Evolutionary conservation across 345 rosid genomes (phyloP).

Genomic region (Angophora floribunda): DNA sequence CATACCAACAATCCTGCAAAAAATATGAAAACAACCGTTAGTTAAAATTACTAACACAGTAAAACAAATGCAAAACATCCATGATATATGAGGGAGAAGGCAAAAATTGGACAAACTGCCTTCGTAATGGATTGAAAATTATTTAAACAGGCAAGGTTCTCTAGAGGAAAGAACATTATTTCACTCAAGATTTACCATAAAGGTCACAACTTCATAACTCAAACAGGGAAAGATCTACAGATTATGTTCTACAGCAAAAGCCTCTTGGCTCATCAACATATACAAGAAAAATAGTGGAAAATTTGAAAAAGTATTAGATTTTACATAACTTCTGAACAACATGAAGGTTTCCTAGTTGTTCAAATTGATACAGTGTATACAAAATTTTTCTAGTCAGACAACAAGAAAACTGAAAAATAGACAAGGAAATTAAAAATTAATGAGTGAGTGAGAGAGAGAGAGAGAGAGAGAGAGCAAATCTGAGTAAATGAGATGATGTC

Average conservation of each 20-base stretch:
- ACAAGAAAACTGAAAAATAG: neutral
- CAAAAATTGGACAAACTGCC: neutral
- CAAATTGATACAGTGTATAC: neutral
- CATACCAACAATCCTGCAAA: constrained; percentile 97
- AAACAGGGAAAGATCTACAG: neutral
- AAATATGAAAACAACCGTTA: neutral
- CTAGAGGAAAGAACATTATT: neutral
- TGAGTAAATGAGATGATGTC: neutral
- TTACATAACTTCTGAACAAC: neutral
- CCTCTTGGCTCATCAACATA: neutral
- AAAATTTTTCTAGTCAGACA: neutral
- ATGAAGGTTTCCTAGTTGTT: neutral
- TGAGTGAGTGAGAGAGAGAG: neutral
- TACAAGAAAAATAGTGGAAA: neutral
- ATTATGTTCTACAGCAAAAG: neutral
- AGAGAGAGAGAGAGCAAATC: neutral
- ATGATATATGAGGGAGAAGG: neutral
- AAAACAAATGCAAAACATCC: neutral
- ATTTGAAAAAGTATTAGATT: neutral
- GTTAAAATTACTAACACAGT: neutral
- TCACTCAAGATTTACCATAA: neutral
- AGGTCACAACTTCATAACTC: neutral
- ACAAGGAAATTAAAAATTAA: neutral
- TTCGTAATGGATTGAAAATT: neutral
- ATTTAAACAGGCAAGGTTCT: neutral